phyloP scores from a whole-genome alignment of 1,284 basidiomycete genomes.

The Papiliotrema fonsecae region DNA sequence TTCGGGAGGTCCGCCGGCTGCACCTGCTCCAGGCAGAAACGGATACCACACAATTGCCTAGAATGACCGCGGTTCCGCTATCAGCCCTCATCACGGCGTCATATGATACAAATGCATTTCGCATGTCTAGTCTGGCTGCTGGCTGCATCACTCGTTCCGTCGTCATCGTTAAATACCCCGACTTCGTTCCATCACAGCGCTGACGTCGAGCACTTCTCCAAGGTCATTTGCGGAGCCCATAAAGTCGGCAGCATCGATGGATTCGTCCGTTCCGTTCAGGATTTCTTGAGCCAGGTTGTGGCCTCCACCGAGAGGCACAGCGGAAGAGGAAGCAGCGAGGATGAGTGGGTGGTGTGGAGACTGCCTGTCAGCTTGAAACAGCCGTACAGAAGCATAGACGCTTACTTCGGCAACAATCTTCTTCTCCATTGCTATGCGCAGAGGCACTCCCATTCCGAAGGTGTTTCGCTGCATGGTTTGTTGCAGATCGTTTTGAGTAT shows the following conservation, averaged over 20 bases:
- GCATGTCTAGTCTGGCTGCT: not conserved
- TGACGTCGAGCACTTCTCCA: slow-evolving; percentile 38
- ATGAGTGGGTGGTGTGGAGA: slow-evolving; percentile 40
- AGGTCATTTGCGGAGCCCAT: slow-evolving; percentile 49
- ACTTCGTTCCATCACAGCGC: slow-evolving; percentile 40
- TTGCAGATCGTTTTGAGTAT: slow-evolving; percentile 82
- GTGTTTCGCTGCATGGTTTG: slow-evolving; percentile 78
- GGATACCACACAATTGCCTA: slow-evolving; percentile 33
- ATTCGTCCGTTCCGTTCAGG: slow-evolving; percentile 82
- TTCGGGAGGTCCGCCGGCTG: slow-evolving; percentile 13
- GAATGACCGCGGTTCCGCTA: not conserved
- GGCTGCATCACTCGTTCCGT: not conserved
- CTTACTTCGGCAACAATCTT: slow-evolving; percentile 73
- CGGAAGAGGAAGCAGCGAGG: slow-evolving; percentile 29
- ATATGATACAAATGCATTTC: slow-evolving; percentile 12
- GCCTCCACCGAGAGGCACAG: slow-evolving; percentile 42
- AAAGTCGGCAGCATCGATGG: slow-evolving; percentile 66
- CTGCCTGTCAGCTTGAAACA: slow-evolving; percentile 5
- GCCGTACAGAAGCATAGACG: not conserved
- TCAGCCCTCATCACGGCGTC: not conserved
- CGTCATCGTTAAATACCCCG: slow-evolving; percentile 29
- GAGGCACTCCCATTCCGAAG: slow-evolving; percentile 81
- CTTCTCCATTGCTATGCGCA: slow-evolving; percentile 88
- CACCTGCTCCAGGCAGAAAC: slow-evolving; percentile 17
- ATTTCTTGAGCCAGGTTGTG: slow-evolving; percentile 84